Evolutionary conservation across 495 filamentous ascomycete genomes (phyloP).

Genomic region (Polyplosphaeria fusca): DNA sequence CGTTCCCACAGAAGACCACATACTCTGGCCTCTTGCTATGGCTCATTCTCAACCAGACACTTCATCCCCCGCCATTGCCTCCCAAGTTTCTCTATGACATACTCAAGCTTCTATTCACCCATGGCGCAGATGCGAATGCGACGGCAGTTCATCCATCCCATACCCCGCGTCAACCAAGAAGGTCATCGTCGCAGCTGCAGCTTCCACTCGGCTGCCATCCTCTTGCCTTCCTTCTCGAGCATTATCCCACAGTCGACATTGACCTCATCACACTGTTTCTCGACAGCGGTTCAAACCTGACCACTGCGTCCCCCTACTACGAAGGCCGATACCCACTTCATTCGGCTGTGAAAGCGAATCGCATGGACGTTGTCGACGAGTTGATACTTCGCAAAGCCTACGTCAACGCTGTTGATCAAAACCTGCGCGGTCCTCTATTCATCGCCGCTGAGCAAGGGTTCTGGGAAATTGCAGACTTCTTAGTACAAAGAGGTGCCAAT

Average conservation of each 20-base stretch:
- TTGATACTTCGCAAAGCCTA: slow-evolving; percentile 4
- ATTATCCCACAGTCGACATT: slow-evolving; percentile 14
- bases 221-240: slow-evolving; percentile 22
- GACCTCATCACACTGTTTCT: slow-evolving; percentile 24
- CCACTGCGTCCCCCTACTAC: slow-evolving; percentile 11
- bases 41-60: slow-evolving; percentile 13
- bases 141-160: background rate
- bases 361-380: slow-evolving; percentile 19
- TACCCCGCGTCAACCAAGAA: background rate
- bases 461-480: slow-evolving; percentile 21
- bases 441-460: slow-evolving; percentile 16
- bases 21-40: slow-evolving; percentile 12
- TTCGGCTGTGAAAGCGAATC: slow-evolving; percentile 23
- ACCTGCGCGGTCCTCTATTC: slow-evolving; percentile 9
- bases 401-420: background rate
- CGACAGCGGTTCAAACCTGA: slow-evolving; percentile 5
- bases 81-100: slow-evolving; percentile 9
- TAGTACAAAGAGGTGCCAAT: slow-evolving; percentile 11
- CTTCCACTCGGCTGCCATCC: slow-evolving; percentile 2
- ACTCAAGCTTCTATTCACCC: slow-evolving; percentile 3
- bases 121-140: slow-evolving; percentile 14
- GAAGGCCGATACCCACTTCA: slow-evolving; percentile 24
- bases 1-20: slow-evolving; percentile 1
- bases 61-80: background rate
- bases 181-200: background rate